Evolutionary conservation across 306 rosid species (phyloP).

Genomic region (Cucurbita pepo): DNA sequence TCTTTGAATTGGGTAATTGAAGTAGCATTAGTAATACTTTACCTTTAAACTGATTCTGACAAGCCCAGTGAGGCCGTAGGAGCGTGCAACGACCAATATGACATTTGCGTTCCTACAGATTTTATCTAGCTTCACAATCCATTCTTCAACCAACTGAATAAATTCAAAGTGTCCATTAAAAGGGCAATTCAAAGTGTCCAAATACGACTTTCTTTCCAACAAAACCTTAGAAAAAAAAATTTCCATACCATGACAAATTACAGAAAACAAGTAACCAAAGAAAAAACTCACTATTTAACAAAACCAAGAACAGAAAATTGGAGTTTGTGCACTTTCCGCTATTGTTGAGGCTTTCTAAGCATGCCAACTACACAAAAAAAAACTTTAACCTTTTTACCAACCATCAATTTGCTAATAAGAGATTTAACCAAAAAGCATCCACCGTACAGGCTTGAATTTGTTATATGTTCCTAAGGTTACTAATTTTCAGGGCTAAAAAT

Average conservation of each 20-base stretch:
- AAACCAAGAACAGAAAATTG: background rate
- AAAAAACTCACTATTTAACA: background rate
- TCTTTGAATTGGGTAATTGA: background rate
- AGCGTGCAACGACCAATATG: slow-evolving; percentile 73
- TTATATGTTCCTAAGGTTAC: background rate
- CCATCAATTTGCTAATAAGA: no score
- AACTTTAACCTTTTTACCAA: no score
- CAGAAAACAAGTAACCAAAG: background rate
- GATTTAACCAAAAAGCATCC: no score
- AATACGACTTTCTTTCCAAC: background rate
- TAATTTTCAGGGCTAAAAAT: background rate
- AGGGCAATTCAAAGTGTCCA: slow-evolving; percentile 8
- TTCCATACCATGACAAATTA: background rate
- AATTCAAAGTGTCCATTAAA: slow-evolving; percentile 12
- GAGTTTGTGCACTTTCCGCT: no score
- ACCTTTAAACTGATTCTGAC: slow-evolving; percentile 91
- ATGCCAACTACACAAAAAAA: no score
- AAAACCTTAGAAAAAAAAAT: background rate
- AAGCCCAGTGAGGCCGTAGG: slow-evolving; percentile 90
- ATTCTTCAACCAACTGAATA: slow-evolving; percentile 69
- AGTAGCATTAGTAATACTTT: background rate
- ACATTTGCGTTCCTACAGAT: slow-evolving; percentile 80
- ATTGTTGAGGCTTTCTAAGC: no score
- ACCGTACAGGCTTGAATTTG: background rate
- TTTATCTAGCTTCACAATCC: slow-evolving; percentile 77